Conservation (phyloP, 1,284 basidiomycete genomes). For the Stereum hirsutum region DNA sequence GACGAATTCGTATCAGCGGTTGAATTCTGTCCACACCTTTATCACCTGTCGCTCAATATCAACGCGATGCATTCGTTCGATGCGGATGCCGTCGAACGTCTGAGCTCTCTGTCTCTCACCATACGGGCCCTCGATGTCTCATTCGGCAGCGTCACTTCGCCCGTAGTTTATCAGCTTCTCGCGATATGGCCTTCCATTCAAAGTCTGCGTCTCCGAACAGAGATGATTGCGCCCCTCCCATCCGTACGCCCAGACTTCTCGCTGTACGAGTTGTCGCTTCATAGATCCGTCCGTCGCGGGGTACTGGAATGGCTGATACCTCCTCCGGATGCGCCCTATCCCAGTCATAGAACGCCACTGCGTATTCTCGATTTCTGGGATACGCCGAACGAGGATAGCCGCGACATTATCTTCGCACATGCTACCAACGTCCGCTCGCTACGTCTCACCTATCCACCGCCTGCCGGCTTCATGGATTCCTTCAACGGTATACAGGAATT, state of each 20-base stretch:
- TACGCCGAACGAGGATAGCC: neutral
- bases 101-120: neutral
- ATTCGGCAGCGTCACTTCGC: neutral
- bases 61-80: neutral
- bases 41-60: neutral
- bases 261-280: neutral
- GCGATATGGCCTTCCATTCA: neutral
- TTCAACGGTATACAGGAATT: neutral
- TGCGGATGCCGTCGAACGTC: neutral
- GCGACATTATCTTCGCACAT: neutral
- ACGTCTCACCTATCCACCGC: neutral
- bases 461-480: neutral
- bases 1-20: too few species aligned
- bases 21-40: neutral
- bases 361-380: neutral
- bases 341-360: neutral
- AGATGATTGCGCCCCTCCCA: neutral
- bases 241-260: neutral
- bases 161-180: conserved; percentile 1
- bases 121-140: neutral
- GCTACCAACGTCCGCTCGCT: conserved; percentile 1
- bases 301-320: neutral
- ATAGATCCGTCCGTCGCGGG: neutral
- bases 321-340: neutral
- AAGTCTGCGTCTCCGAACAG: neutral